Evolutionary conservation across 176 grass and related monocot species (phyloP).

Genomic region (Tuctoria greenei): DNA sequence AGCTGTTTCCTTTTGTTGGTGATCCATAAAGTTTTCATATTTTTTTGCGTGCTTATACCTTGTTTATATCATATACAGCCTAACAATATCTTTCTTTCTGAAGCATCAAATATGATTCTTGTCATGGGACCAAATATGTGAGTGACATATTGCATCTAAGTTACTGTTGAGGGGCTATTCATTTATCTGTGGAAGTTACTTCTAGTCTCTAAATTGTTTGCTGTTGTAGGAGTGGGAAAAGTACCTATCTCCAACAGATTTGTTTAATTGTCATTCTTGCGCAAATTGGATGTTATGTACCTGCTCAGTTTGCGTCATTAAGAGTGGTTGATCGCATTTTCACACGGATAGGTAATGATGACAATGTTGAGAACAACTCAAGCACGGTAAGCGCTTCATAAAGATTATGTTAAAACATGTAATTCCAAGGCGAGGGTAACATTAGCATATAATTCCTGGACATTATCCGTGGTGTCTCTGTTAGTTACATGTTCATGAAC

Average conservation of each 20-base stretch:
- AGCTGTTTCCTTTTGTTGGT: slow-evolving; percentile 28
- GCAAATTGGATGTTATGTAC: slow-evolving; percentile 91
- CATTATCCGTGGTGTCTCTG: background rate
- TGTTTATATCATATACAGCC: slow-evolving; percentile 58
- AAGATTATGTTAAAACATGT: slow-evolving; percentile 14
- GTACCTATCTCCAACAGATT: slow-evolving; percentile 98
- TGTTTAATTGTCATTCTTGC: slow-evolving; percentile 93
- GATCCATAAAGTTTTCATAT: slow-evolving; percentile 13
- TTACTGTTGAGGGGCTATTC: slow-evolving; percentile 7
- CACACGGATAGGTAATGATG: slow-evolving; percentile 80
- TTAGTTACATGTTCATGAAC: slow-evolving; percentile 15
- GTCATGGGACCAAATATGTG: slow-evolving; percentile 97
- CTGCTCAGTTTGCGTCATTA: slow-evolving; percentile 92
- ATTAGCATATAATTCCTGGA: background rate
- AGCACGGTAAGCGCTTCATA: slow-evolving; percentile 64
- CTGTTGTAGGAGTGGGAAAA: slow-evolving; percentile 90
- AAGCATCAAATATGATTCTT: slow-evolving; percentile 98
- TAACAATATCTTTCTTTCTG: slow-evolving; percentile 89
- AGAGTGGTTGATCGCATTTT: slow-evolving; percentile 84
- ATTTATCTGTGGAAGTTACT: slow-evolving; percentile 36
- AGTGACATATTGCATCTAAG: slow-evolving; percentile 42
- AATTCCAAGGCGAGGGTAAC: background rate
- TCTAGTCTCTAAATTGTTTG: slow-evolving; percentile 25
- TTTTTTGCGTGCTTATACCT: slow-evolving; percentile 24
- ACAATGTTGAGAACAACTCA: slow-evolving; percentile 90